A percentile compares a stretch with the other conserved stretches of the same genome.
Conservation (phyloP, 78 protist genomes). For the Dictyostelium capitatum region DNA sequence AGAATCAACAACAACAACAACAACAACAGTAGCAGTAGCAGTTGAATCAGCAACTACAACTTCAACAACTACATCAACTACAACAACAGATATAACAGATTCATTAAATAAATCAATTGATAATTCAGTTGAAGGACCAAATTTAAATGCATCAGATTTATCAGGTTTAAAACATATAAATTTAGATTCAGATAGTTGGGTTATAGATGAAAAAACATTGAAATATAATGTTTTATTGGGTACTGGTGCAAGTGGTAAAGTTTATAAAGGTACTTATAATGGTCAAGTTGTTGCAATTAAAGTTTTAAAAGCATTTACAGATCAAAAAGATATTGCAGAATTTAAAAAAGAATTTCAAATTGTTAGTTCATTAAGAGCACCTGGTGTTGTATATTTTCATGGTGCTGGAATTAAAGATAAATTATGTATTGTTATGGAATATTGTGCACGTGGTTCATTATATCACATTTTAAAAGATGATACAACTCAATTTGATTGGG, state of each 20-base stretch:
- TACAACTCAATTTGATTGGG: slow-evolving; percentile 41
- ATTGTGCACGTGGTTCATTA: slow-evolving; percentile 73
- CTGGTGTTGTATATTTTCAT: slow-evolving; percentile 64
- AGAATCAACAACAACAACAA: neutral
- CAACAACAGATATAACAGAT: neutral
- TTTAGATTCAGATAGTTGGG: slow-evolving; percentile 60
- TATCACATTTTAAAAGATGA: slow-evolving; percentile 78
- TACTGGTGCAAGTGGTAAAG: slow-evolving; percentile 83
- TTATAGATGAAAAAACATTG: slow-evolving; percentile 45
- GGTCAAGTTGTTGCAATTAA: slow-evolving; percentile 79
- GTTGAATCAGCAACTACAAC: neutral
- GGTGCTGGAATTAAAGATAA: slow-evolving; percentile 83
- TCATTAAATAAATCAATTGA: too few relatives aligned
- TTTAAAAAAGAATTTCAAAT: slow-evolving; percentile 87
- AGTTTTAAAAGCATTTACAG: slow-evolving; percentile 74
- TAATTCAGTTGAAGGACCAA: neutral
- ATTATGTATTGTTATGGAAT: slow-evolving; percentile 84
- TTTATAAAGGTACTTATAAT: slow-evolving; percentile 74
- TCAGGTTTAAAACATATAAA: slow-evolving; percentile 65
- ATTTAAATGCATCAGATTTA: slow-evolving; percentile 35
- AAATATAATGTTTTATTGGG: slow-evolving; percentile 28
- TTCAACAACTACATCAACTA: neutral
- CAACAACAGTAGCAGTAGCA: neutral
- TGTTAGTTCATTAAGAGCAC: slow-evolving; percentile 74
- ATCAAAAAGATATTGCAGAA: slow-evolving; percentile 71